Evolutionary conservation across 371 early-diverging fungal genomes (phyloP), one percentile per base, ranked within the genome.

Genomic region (Rhizopus delemar): DNA sequence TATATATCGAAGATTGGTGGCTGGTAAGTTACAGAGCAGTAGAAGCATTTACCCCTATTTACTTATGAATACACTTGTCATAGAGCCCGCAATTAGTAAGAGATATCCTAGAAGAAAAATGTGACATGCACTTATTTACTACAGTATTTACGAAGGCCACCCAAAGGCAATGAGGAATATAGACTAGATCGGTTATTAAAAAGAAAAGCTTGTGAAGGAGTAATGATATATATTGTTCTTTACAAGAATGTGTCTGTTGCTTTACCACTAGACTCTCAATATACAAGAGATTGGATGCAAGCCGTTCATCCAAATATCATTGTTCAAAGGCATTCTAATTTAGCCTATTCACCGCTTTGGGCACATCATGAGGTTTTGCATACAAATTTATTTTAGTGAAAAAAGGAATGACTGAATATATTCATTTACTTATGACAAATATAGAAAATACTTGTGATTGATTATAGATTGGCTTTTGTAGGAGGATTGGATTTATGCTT

Each of bases 1-100:
- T 95, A 34, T 94, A 87, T 63, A 93, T 94, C 61, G 83, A 78
- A 35, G 97, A 93, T 71, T 97, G 97, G 96, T 95, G 94, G 91
- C 76, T 76, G 62, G 73, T 73, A 64, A 57, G 53, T 43, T 22
- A 22, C 22, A 22, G 22, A 22, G 22, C 22, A 22, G 22, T 22
- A 22, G 2, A 22, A 22, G 22, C 2, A 22, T 22, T 22, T 22
- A 22, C 22, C 22, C 2, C 22, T 2, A 22, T 22, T 22, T 22
- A 22, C 22, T 22, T 22, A 22, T 22, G 22, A 0, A 2, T 22
- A 22, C 22, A 22, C 22, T 22, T 22, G 22, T 22, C 8, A 41
- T 59, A 78, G 79, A 73, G 72, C 16, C 93, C 93, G 16, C 90
- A 93, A 57, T 59, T 93, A 74, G 86, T 85, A 75, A 55, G 0